Base-by-base conservation (phyloP, 1,284 basidiomycete species). In the Psilocybe mexicana region DNA sequence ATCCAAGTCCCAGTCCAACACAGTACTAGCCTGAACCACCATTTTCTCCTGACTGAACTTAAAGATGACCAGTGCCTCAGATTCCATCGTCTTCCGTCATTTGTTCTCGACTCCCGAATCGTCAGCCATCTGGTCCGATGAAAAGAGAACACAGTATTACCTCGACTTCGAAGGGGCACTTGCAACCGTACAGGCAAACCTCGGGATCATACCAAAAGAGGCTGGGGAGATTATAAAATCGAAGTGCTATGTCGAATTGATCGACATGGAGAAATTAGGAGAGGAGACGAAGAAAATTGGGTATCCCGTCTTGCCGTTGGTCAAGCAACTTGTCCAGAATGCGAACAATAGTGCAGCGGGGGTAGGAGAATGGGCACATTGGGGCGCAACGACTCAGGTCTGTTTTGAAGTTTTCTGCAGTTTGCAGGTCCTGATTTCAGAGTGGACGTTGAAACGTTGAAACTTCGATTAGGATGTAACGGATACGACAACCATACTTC, bases 331-430 rank as follows among this genome's bases (percentile, higher is more conserved):
- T 33, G 77, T 79, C 2, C 68, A 64, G 12, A 57, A 65, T 44
- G 76, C 74, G 12, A 78, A 77, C 54, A 50, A 60, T 36, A 66
- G 66, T 2, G 62, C 70, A 47, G 67, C 67, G 42, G 72, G 76
- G 25, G 59, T 76, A 2, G 77, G 78, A 45, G 78, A 79, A 61
- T 78, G 78, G 75, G 68, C 69, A 24, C 77, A 79, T 61, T 79
- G 76, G 65, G 79, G 77, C 43, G 75, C 76, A 10, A 79, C 78
- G 5, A 79, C 79, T 8, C 79, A 79, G 71, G 77, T 77, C 53
- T 50, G 63, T 55, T 43, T n/a, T 55, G 36, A 28, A 18, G 43
- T 10, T 18, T 12, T 18, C 18, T 18, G 18, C 18, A 18, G 1
- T 18, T 18, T 18, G 18, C 30, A 6, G n/a, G 33, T 42, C 24